Base-by-base conservation (phyloP, 1,284 basidiomycete species). In the Earliella scabrosa region DNA sequence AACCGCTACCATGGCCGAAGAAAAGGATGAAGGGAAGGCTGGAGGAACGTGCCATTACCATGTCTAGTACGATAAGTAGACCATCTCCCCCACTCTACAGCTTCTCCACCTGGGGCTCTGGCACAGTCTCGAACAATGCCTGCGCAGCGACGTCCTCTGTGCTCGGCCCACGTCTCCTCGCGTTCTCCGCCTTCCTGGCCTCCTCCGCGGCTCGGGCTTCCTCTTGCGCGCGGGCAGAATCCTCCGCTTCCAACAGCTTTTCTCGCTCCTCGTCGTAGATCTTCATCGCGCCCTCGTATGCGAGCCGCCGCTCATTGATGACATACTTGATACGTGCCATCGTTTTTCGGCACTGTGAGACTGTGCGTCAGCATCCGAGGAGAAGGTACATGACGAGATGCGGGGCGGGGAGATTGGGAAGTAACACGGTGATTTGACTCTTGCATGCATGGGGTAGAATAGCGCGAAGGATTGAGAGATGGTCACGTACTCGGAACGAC, bases 311-410 rank as follows among this genome's bases (percentile, higher is more conserved):
- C 71, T 99, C 97, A 69, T 95, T 95, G 52, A 98, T 78, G 14
- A 98, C 88, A 62, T 86, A 88, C 74, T 99, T 99, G 74, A 98
- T 95, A 40, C 94, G 87, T 20, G 94, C 94, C 94, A 98, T 97
- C n/a, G 93, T 90, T 77, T 96, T 97, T 45, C 92, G 90, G 71
- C 89, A 90, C 96, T 98, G 67, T 4, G 29, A 11, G 4, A 24
- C 23, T 7, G 32, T 4, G 21, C 16, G 18, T 21, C 4, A 24
- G 11, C 18, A 31, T 34, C 20, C n/a, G 27, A 13, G 35, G 36
- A 56, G 14, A 14, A 13, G 9, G 16, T 11, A 21, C 1, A 23
- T 14, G 9, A 43, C 2, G 26, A 7, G 6, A 20, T 16, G 44
- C 58, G 27, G 9, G 4, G 39, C 39, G 26, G 14, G 11, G 31